These are phyloP conservation scores for Aspergillus bridgeri DNA, from an alignment of 495 filamentous ascomycete species.

Conservation along the genomic window DNA sequence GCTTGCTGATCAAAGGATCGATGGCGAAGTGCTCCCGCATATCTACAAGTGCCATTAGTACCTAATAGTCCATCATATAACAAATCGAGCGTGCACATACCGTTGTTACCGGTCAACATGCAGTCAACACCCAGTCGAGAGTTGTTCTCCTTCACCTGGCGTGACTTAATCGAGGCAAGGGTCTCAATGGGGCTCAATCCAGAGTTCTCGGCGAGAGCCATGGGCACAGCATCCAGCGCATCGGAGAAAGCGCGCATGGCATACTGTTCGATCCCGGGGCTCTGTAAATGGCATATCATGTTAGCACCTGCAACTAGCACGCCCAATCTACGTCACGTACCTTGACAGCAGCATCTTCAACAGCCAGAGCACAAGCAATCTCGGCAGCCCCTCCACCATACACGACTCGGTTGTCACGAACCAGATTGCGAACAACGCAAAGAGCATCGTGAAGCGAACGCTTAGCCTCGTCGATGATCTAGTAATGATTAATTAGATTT, in stretches of 20 bases:
- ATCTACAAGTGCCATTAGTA: constrained; percentile 46
- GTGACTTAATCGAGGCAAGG: constrained; percentile 88
- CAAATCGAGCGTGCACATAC: constrained; percentile 37
- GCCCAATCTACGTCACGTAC: constrained; percentile 27
- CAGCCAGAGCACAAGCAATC: constrained; percentile 94
- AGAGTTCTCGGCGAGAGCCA: constrained; percentile 96
- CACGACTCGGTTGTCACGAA: constrained; percentile 95
- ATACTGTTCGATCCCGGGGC: constrained; percentile 94
- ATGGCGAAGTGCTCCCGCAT: constrained; percentile 98
- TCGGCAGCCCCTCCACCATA: constrained; percentile 97
- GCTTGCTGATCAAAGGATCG: constrained; percentile 95
- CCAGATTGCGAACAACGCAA: constrained; percentile 95
- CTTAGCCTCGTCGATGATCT: constrained; percentile 99
- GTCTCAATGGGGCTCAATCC: constrained; percentile 94
- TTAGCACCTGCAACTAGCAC: constrained; percentile 1
- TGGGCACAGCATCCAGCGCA: constrained; percentile 90
- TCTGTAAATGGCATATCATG: constrained; percentile 40
- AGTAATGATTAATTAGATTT: constrained; percentile 21
- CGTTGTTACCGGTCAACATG: constrained; percentile 89
- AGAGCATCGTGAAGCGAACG: constrained; percentile 95
- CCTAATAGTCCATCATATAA: background rate
- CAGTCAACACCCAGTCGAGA: constrained; percentile 90
- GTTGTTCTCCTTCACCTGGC: constrained; percentile 89
- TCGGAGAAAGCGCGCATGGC: constrained; percentile 97
- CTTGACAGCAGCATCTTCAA: constrained; percentile 93